Evolutionary conservation across 768 basidiomycete genomes (phyloP).

Genomic region (Kwoniella sp.): DNA sequence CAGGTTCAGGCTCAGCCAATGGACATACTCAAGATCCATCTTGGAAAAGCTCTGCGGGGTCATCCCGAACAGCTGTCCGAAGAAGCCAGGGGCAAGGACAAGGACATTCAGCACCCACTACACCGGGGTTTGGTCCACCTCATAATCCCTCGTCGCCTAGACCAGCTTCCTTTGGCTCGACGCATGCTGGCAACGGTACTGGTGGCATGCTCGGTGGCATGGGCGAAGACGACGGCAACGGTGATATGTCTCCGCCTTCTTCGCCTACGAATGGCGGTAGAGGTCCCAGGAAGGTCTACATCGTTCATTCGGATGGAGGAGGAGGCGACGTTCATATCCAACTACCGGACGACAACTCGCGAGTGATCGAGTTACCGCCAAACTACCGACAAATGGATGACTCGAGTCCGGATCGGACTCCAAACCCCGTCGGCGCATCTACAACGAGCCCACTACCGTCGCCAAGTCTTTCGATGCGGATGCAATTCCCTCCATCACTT

Average conservation of each 20-base stretch:
- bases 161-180: slow-evolving; percentile 17
- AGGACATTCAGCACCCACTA: neutral
- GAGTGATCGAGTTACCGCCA: slow-evolving; percentile 42
- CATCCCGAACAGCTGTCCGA: neutral
- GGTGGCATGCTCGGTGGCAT: neutral
- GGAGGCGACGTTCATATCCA: slow-evolving; percentile 38
- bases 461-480: neutral
- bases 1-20: neutral
- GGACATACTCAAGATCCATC: slow-evolving; percentile 14
- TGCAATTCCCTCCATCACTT: neutral
- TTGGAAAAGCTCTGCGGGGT: slow-evolving; percentile 2
- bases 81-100: neutral
- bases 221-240: neutral
- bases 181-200: neutral
- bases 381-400: slow-evolving; percentile 22
- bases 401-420: neutral
- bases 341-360: slow-evolving; percentile 29
- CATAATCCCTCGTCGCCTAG: slow-evolving; percentile 10
- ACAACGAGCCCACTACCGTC: neutral
- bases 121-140: neutral
- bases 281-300: slow-evolving; percentile 36
- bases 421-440: neutral
- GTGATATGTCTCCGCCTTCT: slow-evolving; percentile 15
- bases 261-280: slow-evolving; percentile 1
- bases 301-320: slow-evolving; percentile 42